A percentile compares a stretch with the other conserved stretches of the same genome.
These are phyloP conservation scores for Pseudopyricularia cyperi DNA, from an alignment of 2,329 filamentous ascomycete genomes.

Conservation along the genomic window DNA sequence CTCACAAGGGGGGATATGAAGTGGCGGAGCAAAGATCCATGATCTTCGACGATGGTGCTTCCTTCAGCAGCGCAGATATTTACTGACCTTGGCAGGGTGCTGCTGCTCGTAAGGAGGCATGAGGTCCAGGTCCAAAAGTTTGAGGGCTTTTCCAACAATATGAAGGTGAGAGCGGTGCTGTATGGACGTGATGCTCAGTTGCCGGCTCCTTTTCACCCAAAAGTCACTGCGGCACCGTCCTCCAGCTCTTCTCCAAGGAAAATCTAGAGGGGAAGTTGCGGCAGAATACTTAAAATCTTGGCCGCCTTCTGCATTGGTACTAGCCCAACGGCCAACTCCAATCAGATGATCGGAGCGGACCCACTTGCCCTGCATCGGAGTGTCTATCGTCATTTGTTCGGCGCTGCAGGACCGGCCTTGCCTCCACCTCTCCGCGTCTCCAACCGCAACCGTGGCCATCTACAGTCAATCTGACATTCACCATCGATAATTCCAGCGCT, in stretches of 20 bases:
- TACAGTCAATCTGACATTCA: not conserved
- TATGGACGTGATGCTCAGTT: not conserved
- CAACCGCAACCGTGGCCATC: not conserved
- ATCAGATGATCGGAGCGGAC: not conserved
- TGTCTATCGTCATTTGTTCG: not conserved
- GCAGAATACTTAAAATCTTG: constrained; percentile 9
- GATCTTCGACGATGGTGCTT: no score
- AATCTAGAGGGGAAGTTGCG: constrained; percentile 4
- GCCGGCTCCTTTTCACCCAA: not conserved
- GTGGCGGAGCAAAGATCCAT: not conserved
- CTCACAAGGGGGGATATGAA: not conserved
- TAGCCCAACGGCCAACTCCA: not conserved
- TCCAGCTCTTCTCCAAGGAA: not conserved
- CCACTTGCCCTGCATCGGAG: not conserved
- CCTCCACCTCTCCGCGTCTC: constrained; percentile 2
- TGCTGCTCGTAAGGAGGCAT: constrained; percentile 1
- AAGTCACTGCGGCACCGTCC: no score
- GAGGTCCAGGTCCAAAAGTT: not conserved
- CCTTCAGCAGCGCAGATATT: not conserved
- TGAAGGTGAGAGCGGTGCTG: not conserved
- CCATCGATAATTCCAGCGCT: no score
- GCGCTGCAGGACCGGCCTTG: not conserved
- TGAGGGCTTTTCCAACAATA: not conserved
- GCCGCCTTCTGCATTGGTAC: constrained; percentile 11
- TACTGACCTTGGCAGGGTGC: not conserved